Evolutionary conservation across 2,329 filamentous ascomycete genomes (phyloP), one percentile per base, ranked within the genome.

Genomic region (Alternaria viburni): DNA sequence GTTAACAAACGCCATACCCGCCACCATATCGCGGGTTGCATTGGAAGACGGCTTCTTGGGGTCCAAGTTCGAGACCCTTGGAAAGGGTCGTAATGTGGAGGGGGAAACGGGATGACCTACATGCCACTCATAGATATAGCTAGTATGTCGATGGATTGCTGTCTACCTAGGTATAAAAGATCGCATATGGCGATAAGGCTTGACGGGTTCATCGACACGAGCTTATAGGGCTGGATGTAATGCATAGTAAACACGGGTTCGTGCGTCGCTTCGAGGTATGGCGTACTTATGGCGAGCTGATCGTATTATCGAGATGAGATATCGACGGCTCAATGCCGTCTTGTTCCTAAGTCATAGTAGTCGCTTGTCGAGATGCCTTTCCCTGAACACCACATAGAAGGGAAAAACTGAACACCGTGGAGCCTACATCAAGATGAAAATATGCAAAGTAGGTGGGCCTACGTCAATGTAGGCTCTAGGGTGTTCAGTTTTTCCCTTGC

Each of bases 271-370:
- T 56, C 19, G 43, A 13, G 25, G 12, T 52, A 28, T 57, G 62
- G 59, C 58, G 55, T 57, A 25, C 26, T 51, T 13, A 57, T 28
- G 43, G 63, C 36, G 23, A 56, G 46, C 32, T 57, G 59, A 32
- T 54, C 59, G 56, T 60, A 36, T 58, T 25, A 26, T 32, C 21
- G 52, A 54, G 13, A 60, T 60, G 54, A 49, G 19, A 12, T 15
- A 26, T 9, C 10, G 15, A 47, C 41, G 49, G 49, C 41, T 28
- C 50, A 60, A 47, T 21, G 26, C 45, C 23, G 15, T 41, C n/a
- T 41, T 17, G n/a, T 17, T 23, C 30, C 30, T 54, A 15, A 25
- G 23, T n/a, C 41, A 23, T 50, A 47, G 12, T 47, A 21, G 32
- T 28, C 30, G 41, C 26, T 11, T 54, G 43, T 44, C 19, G 13